phyloP scores from a whole-genome alignment of 2,329 filamentous ascomycete genomes.

The Verticillium tricorpus region DNA sequence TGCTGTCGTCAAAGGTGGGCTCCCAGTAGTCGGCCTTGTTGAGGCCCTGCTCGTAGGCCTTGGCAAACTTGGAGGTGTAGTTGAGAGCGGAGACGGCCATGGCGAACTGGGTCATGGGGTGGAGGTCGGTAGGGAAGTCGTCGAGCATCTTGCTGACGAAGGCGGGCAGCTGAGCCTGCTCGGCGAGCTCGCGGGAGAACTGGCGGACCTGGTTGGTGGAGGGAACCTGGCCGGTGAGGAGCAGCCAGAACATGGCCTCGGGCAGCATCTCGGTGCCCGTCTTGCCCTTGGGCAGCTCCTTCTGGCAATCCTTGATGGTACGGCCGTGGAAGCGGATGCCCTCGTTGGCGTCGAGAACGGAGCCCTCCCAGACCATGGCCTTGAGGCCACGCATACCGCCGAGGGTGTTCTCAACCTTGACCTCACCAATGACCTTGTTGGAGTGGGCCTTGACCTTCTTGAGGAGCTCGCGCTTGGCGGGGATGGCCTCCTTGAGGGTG shows the following conservation, averaged over 20 bases:
- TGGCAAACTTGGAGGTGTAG: slow-evolving; percentile 89
- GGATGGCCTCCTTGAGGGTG: slow-evolving; percentile 77
- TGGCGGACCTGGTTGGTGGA: slow-evolving; percentile 74
- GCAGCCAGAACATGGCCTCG: slow-evolving; percentile 99
- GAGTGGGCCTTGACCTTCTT: slow-evolving; percentile 88
- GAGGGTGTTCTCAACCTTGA: slow-evolving; percentile 90
- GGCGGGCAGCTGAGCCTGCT: slow-evolving; percentile 75
- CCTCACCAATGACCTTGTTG: slow-evolving; percentile 79
- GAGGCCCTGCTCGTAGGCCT: slow-evolving; percentile 84
- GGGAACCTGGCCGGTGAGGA: slow-evolving; percentile 89
- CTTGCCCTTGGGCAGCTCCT: slow-evolving; percentile 86
- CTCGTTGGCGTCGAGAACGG: slow-evolving; percentile 92
- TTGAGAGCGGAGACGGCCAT: slow-evolving; percentile 95
- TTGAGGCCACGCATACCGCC: slow-evolving; percentile 97
- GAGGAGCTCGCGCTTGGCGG: slow-evolving; percentile 86
- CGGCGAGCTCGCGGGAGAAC: slow-evolving; percentile 81
- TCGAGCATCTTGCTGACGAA: slow-evolving; percentile 88
- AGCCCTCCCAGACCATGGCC: slow-evolving; percentile 98
- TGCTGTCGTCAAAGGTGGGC: slow-evolving; percentile 92
- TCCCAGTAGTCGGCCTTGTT: slow-evolving; percentile 99
- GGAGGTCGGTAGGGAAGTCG: slow-evolving; percentile 81
- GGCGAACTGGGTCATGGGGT: slow-evolving; percentile 98
- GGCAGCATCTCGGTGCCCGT: slow-evolving; percentile 95
- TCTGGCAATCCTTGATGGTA: slow-evolving; percentile 97
- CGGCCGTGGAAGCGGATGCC: slow-evolving; percentile 97